Percentiles rank a stretch among this genome's conserved stretches.
These are phyloP conservation scores for Coriolopsis trogii DNA, from an alignment of 1,284 basidiomycete species.

Conservation along the genomic window DNA sequence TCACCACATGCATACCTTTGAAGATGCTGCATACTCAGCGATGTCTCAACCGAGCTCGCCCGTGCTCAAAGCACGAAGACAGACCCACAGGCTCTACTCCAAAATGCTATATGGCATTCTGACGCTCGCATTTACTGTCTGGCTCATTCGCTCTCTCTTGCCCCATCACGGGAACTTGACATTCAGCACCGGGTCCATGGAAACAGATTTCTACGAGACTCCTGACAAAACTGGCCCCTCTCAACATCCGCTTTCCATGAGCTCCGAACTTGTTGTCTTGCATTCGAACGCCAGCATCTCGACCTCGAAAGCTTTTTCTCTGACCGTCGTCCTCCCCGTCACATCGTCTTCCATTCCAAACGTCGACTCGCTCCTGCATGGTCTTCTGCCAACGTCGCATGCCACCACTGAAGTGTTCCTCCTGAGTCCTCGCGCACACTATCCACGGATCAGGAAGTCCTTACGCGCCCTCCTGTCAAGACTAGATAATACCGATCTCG, in stretches of 20 bases:
- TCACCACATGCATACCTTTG: too few species aligned
- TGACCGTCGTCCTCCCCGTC: constrained; percentile 57
- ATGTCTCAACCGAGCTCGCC: constrained; percentile 25
- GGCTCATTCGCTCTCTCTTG: constrained; percentile 10
- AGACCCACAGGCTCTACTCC: constrained; percentile 14
- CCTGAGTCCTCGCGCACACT: constrained; percentile 45
- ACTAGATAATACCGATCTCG: constrained; percentile 37
- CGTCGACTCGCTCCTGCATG: constrained; percentile 38
- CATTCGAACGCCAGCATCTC: not conserved
- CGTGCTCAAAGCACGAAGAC: constrained; percentile 20
- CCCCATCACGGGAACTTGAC: not conserved
- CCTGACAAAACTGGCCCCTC: too few species aligned
- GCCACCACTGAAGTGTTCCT: constrained; percentile 50
- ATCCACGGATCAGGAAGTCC: constrained; percentile 36
- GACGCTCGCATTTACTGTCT: constrained; percentile 4
- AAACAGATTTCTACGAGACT: too few species aligned
- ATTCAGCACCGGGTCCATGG: too few species aligned
- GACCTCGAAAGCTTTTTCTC: constrained; percentile 21
- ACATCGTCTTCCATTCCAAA: constrained; percentile 36
- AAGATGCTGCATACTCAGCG: too few species aligned
- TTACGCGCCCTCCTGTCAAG: constrained; percentile 39
- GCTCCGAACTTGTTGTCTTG: too few species aligned
- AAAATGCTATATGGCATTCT: constrained; percentile 14
- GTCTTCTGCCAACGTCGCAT: constrained; percentile 38
- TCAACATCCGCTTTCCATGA: too few species aligned